Evolutionary conservation across 1,284 basidiomycete species (phyloP).

Genomic region (Fistulinella cinereoalba): DNA sequence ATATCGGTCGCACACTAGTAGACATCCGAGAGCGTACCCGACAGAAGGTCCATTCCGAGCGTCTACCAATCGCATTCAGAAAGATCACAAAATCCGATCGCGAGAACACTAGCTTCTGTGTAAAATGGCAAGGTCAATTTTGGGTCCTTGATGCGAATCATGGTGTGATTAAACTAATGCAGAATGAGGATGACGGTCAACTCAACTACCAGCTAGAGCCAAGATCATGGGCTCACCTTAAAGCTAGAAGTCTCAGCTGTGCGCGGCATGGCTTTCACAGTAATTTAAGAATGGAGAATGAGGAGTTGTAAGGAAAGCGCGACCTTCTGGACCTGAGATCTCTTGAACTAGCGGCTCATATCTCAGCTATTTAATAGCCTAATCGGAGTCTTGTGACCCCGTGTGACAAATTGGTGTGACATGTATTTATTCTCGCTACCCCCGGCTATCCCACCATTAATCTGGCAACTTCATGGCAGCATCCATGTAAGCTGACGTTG

Average conservation of each 20-base stretch:
- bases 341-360: slow-evolving; percentile 1
- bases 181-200: background rate
- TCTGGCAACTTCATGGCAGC: no score
- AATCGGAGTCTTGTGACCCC: no score
- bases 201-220: background rate
- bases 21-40: slow-evolving; percentile 40
- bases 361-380: no score
- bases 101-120: slow-evolving; percentile 47
- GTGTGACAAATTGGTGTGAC: no score
- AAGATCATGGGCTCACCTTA: slow-evolving; percentile 40
- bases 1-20: background rate
- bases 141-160: slow-evolving; percentile 89
- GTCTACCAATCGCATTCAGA: slow-evolving; percentile 38
- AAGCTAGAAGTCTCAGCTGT: slow-evolving; percentile 64
- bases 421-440: no score
- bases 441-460: no score
- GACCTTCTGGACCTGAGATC: slow-evolving; percentile 2
- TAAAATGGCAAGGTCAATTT: slow-evolving; percentile 78
- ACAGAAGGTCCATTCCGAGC: slow-evolving; percentile 86
- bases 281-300: slow-evolving; percentile 6
- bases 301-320: slow-evolving; percentile 1
- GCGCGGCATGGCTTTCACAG: slow-evolving; percentile 50
- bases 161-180: slow-evolving; percentile 81
- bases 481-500: no score
- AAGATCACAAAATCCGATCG: background rate